phyloP scores from a whole-genome alignment of 2,329 filamentous ascomycete genomes.

The Xylaria sp. region DNA sequence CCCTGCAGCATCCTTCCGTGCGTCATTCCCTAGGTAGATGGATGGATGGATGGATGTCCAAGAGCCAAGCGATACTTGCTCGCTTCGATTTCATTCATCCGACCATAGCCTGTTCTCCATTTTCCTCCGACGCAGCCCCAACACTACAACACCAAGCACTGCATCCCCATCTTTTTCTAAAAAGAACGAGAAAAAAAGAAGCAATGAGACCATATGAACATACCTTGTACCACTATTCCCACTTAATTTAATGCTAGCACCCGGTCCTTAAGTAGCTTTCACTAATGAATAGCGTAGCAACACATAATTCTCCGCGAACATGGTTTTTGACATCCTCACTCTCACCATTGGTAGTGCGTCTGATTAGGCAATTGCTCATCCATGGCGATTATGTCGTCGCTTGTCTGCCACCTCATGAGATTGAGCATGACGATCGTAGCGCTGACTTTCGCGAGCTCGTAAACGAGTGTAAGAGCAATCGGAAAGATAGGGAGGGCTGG shows the following conservation, averaged over 20 bases:
- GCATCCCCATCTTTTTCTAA: slow-evolving; percentile 13
- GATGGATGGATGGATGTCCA: neutral
- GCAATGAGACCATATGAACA: slow-evolving; percentile 12
- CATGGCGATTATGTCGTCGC: slow-evolving; percentile 93
- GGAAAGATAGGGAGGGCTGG: slow-evolving; percentile 79
- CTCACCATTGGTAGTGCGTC: slow-evolving; percentile 83
- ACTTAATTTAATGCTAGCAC: slow-evolving; percentile 30
- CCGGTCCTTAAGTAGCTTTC: slow-evolving; percentile 35
- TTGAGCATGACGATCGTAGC: slow-evolving; percentile 79
- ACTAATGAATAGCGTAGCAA: slow-evolving; percentile 61
- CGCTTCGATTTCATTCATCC: slow-evolving; percentile 16
- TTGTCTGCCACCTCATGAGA: slow-evolving; percentile 80
- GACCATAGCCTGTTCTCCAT: slow-evolving; percentile 16
- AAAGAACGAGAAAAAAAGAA: neutral
- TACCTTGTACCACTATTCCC: slow-evolving; percentile 1
- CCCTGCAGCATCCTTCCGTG: slow-evolving; percentile 64
- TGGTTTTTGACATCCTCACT: slow-evolving; percentile 93
- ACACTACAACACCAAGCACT: neutral
- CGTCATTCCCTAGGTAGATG: slow-evolving; percentile 48
- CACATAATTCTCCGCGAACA: slow-evolving; percentile 80
- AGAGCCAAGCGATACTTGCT: slow-evolving; percentile 23
- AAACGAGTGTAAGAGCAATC: slow-evolving; percentile 70
- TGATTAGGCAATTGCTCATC: slow-evolving; percentile 83
- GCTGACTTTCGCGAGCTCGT: slow-evolving; percentile 84
- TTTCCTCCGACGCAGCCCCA: neutral